Conservation (phyloP, 805 yeast species). For the Sugiyamaella chiloensis region DNA sequence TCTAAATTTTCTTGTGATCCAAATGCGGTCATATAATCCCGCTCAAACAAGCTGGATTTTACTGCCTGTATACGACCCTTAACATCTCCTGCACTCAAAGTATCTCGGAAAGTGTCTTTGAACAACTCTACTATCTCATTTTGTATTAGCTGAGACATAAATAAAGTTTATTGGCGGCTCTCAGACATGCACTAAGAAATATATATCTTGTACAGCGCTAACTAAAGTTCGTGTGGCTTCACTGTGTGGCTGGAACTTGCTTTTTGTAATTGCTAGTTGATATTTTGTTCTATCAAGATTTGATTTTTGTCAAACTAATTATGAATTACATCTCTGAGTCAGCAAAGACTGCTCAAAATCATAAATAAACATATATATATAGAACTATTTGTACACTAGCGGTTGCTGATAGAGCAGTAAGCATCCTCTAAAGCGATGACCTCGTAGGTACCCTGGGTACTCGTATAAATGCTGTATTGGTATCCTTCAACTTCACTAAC, state of each 20-base stretch:
- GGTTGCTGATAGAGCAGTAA: constrained; percentile 47
- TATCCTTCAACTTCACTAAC: constrained; percentile 62
- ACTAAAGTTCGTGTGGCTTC: no score
- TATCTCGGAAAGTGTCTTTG: constrained; percentile 24
- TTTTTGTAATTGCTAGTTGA: no score
- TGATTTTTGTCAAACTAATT: neutral
- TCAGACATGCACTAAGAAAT: no score
- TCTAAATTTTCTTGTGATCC: constrained; percentile 56
- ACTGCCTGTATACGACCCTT: constrained; percentile 58
- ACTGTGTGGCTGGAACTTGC: no score
- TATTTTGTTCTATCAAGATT: neutral
- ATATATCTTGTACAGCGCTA: no score
- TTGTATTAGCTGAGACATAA: neutral
- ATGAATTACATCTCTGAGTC: no score
- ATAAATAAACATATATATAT: no score
- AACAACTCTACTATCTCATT: constrained; percentile 30
- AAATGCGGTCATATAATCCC: constrained; percentile 73
- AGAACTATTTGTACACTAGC: constrained; percentile 2
- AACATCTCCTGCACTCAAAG: constrained; percentile 27
- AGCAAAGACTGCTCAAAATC: no score
- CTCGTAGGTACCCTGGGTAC: constrained; percentile 89
- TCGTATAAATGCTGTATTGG: constrained; percentile 70
- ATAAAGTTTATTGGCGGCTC: constrained; percentile 8
- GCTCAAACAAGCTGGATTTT: constrained; percentile 62
- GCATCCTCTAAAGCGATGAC: constrained; percentile 88